phyloP scores from a whole-genome alignment of 805 yeast species.

The Kuraishia ogatae region DNA sequence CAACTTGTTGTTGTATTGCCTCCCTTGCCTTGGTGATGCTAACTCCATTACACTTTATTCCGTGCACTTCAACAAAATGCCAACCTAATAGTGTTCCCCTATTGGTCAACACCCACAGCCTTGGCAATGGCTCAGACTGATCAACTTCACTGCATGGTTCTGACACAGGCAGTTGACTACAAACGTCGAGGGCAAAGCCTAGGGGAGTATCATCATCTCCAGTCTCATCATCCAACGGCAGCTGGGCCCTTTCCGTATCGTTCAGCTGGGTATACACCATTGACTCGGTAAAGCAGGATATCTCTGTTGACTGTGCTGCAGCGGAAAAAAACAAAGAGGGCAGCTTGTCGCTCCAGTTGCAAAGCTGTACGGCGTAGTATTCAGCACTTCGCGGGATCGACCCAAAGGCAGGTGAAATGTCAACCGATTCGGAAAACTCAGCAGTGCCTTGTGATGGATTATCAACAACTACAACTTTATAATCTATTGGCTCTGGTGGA shows the following conservation, averaged over 20 bases:
- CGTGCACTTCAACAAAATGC: slow-evolving; percentile 52
- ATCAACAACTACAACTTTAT: neutral
- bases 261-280: slow-evolving; percentile 41
- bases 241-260: slow-evolving; percentile 64
- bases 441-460: neutral
- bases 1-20: slow-evolving; percentile 1
- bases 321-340: slow-evolving; percentile 36
- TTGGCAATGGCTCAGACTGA: slow-evolving; percentile 52
- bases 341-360: slow-evolving; percentile 29
- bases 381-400: slow-evolving; percentile 35
- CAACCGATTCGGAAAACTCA: neutral
- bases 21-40: slow-evolving; percentile 6
- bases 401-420: slow-evolving; percentile 45
- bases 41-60: slow-evolving; percentile 29
- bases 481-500: neutral
- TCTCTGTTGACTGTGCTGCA: slow-evolving; percentile 58
- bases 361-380: slow-evolving; percentile 32
- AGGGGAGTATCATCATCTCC: slow-evolving; percentile 64
- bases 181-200: slow-evolving; percentile 59
- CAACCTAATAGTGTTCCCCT: slow-evolving; percentile 56
- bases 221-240: slow-evolving; percentile 61
- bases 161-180: slow-evolving; percentile 30
- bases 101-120: slow-evolving; percentile 52
- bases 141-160: slow-evolving; percentile 56
- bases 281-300: slow-evolving; percentile 33